Percentiles rank a stretch among this genome's conserved stretches.
These are phyloP conservation scores for Microthlaspi erraticum DNA, from an alignment of 345 rosid genomes.

Conservation along the genomic window DNA sequence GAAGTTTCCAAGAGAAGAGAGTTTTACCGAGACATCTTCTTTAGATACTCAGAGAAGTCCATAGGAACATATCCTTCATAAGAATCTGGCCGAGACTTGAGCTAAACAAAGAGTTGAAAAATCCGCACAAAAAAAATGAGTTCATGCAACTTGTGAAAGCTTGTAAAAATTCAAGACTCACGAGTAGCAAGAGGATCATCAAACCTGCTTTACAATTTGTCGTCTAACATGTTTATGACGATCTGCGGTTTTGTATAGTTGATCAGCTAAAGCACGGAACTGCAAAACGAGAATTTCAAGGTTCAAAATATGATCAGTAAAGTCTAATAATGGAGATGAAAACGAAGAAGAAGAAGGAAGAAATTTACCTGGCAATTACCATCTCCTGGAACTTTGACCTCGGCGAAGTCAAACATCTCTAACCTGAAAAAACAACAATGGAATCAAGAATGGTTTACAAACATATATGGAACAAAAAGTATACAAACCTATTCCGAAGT, in stretches of 20 bases:
- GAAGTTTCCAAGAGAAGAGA: slow-evolving; percentile 19
- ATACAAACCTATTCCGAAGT: slow-evolving; percentile 68
- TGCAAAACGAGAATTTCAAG: slow-evolving; percentile 38
- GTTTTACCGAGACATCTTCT: slow-evolving; percentile 68
- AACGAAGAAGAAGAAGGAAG: background rate
- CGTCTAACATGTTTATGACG: slow-evolving; percentile 63
- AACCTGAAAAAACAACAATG: slow-evolving; percentile 36
- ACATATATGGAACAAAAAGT: slow-evolving; percentile 8
- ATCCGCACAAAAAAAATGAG: slow-evolving; percentile 10
- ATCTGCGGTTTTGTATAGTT: slow-evolving; percentile 63
- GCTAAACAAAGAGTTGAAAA: slow-evolving; percentile 47
- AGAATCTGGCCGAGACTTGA: slow-evolving; percentile 62
- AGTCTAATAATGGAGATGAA: background rate
- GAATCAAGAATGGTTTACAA: slow-evolving; percentile 13
- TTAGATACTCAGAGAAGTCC: slow-evolving; percentile 75
- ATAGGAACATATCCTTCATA: slow-evolving; percentile 85
- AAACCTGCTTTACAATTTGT: slow-evolving; percentile 70
- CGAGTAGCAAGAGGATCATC: slow-evolving; percentile 23
- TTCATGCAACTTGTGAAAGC: slow-evolving; percentile 11
- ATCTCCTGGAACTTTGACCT: slow-evolving; percentile 48
- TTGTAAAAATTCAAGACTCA: background rate
- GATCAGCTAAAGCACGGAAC: slow-evolving; percentile 86
- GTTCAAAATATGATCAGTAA: slow-evolving; percentile 9
- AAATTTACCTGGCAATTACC: slow-evolving; percentile 46
- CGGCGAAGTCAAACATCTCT: slow-evolving; percentile 40